Base-by-base conservation (phyloP, 768 basidiomycete genomes). In the Tephrocybe rancida region DNA sequence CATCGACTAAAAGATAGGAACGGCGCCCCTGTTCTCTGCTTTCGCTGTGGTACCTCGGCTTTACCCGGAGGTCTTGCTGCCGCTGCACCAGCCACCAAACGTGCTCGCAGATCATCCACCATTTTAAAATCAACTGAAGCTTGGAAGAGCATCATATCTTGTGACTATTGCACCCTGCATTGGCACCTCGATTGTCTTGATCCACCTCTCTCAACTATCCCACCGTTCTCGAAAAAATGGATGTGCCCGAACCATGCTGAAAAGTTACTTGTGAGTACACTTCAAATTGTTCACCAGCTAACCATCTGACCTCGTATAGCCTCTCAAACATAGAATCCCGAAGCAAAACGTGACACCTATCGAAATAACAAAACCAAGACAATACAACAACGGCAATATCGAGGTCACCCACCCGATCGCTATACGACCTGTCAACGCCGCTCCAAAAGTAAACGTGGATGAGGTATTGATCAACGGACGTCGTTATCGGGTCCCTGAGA, bases 171-270 rank as follows among this genome's bases (percentile, higher is more conserved):
- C 71, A 81, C 79, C 56, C 81, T 96, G 41, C 91, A 95, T 67
- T 99, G 96, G 91, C 97, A 99, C 66, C 82, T 98, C 51, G 97
- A 98, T 68, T 99, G 97, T 62, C 77, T 98, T 25, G 88, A 92
- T 62, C 97, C 96, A 14, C 97, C 97, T 7, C 73, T 96, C 54
- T 76, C 88, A 21, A 80, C 80, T 35, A 87, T 98, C 82, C 97
- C 97, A 3, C 80, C 88, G 11, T 84, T 88, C 53, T 85, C 84
- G 60, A 90, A 87, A 77, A 97, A 95, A 69, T 99, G 96, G 95
- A 97, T 96, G 95, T 99, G 97, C 69, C 97, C 97, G 7, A 93
- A 96, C 64, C 97, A 99, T 66, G 87, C 85, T n/a, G 95, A 97
- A 59, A 84, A 86, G 53, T 80, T 87, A 48, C 68, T 91, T 55